phyloP scores from a whole-genome alignment of 169 alveolate species.

The Plasmodium inui region DNA sequence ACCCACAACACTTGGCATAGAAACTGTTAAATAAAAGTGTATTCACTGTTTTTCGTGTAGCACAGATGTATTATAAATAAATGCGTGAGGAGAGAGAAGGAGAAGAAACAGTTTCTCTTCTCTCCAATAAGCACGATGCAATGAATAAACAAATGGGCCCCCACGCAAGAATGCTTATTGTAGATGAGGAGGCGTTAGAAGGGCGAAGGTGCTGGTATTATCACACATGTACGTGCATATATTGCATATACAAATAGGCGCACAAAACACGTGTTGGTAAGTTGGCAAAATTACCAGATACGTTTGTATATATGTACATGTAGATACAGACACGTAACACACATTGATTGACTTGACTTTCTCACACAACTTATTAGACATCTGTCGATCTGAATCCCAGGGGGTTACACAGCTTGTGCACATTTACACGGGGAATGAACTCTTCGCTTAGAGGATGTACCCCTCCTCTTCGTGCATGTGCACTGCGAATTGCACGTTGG shows the following conservation, averaged over 20 bases:
- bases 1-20: not conserved
- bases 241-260: not conserved
- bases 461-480: not conserved
- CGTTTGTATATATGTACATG: not conserved
- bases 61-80: slow-evolving; percentile 1
- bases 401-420: not conserved
- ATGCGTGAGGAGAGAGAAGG: not conserved
- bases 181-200: not conserved
- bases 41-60: not conserved
- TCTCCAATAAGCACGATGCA: not conserved
- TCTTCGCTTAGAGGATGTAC: not conserved
- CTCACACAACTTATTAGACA: not conserved
- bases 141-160: slow-evolving; percentile 4
- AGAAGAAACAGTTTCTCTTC: not conserved
- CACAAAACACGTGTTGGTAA: not conserved
- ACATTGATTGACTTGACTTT: not conserved
- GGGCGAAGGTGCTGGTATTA: not conserved
- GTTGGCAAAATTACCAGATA: not conserved
- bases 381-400: not conserved
- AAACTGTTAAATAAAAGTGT: slow-evolving; percentile 11
- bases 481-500: not conserved
- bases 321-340: not conserved
- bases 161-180: not conserved
- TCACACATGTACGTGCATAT: not conserved
- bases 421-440: not conserved